Evolutionary conservation across 768 basidiomycete genomes (phyloP).

Genomic region (Gyrodon lividus): DNA sequence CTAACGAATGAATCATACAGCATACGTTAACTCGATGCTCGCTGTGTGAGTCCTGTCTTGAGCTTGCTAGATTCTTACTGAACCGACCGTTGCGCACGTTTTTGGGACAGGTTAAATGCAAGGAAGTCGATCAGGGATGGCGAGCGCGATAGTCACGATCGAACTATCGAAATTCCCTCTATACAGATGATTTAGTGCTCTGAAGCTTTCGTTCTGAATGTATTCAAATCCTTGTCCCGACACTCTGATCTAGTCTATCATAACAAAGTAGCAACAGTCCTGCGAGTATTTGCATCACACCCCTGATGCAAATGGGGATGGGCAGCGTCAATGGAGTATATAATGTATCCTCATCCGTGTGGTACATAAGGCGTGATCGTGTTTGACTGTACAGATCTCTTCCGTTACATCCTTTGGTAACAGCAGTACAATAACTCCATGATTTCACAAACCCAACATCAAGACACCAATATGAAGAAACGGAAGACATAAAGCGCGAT

Average conservation of each 20-base stretch:
- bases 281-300: too few species aligned
- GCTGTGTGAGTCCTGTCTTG: not conserved
- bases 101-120: conserved; percentile 7
- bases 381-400: too few species aligned
- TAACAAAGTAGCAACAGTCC: too few species aligned
- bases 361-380: too few species aligned
- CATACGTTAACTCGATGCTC: conserved; percentile 12
- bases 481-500: not conserved
- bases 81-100: not conserved
- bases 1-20: not conserved
- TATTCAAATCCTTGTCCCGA: too few species aligned
- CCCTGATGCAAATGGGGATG: too few species aligned
- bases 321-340: too few species aligned
- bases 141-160: conserved; percentile 2
- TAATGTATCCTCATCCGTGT: too few species aligned
- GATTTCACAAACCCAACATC: conserved; percentile 1
- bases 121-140: conserved; percentile 13
- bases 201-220: not conserved
- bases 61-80: not conserved
- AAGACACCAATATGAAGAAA: conserved; percentile 11
- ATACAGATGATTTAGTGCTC: not conserved
- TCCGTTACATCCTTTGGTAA: not conserved
- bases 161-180: conserved; percentile 9
- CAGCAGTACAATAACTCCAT: conserved; percentile 5
- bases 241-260: too few species aligned